These are phyloP conservation scores for Clavulina sp. DNA, from an alignment of 768 basidiomycete species.

Conservation along the genomic window DNA sequence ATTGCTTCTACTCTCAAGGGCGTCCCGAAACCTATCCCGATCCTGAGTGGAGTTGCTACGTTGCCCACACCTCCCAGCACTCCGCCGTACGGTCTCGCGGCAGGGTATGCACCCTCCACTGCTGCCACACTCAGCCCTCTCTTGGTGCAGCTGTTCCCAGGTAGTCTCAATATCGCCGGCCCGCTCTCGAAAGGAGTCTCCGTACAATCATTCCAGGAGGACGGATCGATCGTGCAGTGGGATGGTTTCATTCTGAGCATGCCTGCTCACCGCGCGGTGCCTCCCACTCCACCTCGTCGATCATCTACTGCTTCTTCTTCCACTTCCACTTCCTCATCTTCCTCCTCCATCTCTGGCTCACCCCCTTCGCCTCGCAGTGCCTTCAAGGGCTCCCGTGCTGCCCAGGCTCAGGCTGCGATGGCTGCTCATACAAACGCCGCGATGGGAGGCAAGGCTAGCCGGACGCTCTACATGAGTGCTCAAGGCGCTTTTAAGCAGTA, in stretches of 20 bases:
- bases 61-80: conserved; percentile 62
- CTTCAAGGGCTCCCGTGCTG: background rate
- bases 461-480: background rate
- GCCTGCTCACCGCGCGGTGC: background rate
- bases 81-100: conserved; percentile 32
- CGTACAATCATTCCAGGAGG: conserved; percentile 30
- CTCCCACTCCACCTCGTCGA: background rate
- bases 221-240: conserved; percentile 38
- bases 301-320: too few relatives aligned
- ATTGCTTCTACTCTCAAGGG: background rate
- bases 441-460: background rate
- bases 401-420: background rate
- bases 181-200: conserved; percentile 60
- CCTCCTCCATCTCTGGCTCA: too few relatives aligned
- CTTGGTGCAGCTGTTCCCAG: conserved; percentile 62
- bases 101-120: conserved; percentile 28
- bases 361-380: background rate
- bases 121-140: conserved; percentile 65
- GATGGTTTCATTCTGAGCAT: conserved; percentile 61
- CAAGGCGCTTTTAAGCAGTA: background rate
- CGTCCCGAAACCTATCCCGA: too few relatives aligned
- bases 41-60: conserved; percentile 21
- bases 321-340: too few relatives aligned
- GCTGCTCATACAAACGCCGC: background rate
- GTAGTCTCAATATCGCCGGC: conserved; percentile 45